Conservation (phyloP, 768 basidiomycete genomes). For the Phylloporus rhodoxanthus region DNA sequence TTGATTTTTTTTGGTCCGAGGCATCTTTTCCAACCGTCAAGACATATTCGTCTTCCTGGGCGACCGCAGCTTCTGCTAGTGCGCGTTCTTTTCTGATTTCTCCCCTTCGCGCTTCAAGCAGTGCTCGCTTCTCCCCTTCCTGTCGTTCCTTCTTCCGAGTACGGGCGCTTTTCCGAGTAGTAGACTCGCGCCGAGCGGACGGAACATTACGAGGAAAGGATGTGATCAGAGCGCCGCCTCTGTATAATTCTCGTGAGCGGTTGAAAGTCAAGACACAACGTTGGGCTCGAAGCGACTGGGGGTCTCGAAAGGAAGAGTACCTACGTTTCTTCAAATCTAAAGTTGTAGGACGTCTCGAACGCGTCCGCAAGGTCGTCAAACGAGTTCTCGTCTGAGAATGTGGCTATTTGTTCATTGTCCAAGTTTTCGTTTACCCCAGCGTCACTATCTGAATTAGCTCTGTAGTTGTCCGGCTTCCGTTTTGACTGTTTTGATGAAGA, state of each 20-base stretch:
- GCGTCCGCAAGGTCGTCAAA: slow-evolving; percentile 89
- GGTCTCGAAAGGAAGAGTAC: slow-evolving; percentile 29
- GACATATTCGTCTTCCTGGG: slow-evolving; percentile 43
- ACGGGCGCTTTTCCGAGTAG: slow-evolving; percentile 79
- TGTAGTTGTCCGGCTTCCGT: slow-evolving; percentile 14
- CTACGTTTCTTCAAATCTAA: slow-evolving; percentile 93
- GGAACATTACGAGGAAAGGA: slow-evolving; percentile 72
- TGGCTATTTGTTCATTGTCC: slow-evolving; percentile 27
- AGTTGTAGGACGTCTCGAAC: slow-evolving; percentile 97
- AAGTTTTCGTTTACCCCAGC: slow-evolving; percentile 8
- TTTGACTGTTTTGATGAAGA: slow-evolving; percentile 29
- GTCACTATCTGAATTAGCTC: slow-evolving; percentile 11
- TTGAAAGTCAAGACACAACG: background rate
- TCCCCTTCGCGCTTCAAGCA: slow-evolving; percentile 79
- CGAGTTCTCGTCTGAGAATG: slow-evolving; percentile 55
- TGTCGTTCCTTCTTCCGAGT: slow-evolving; percentile 71
- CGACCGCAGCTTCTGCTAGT: slow-evolving; percentile 58
- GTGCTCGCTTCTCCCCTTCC: slow-evolving; percentile 52
- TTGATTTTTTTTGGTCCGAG: slow-evolving; percentile 40
- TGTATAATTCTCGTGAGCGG: slow-evolving; percentile 23
- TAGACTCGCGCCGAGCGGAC: slow-evolving; percentile 67
- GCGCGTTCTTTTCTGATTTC: slow-evolving; percentile 69
- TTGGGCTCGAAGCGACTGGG: too few species aligned
- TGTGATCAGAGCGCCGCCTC: slow-evolving; percentile 58
- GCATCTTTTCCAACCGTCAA: slow-evolving; percentile 45